Percentiles rank a stretch among this genome's conserved stretches.
phyloP scores from a whole-genome alignment of 129 eudicot species.

The Glebionis coronaria region DNA sequence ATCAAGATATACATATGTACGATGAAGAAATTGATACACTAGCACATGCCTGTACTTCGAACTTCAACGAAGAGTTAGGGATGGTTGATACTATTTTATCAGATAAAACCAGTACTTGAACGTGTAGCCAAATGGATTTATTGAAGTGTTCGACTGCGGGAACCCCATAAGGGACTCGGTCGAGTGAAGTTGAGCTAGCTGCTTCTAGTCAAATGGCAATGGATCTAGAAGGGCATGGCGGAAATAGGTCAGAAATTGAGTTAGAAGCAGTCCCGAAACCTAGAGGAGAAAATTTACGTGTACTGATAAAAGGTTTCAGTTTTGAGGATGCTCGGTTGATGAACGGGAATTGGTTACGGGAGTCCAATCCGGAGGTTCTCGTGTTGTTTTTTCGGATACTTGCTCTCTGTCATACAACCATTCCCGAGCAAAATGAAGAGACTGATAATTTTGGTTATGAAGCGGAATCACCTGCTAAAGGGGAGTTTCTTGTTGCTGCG shows the following conservation, averaged over 20 bases:
- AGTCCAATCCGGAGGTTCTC: slow-evolving; percentile 58
- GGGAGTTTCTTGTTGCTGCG: slow-evolving; percentile 96
- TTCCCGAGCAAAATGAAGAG: slow-evolving; percentile 85
- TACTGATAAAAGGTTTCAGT: slow-evolving; percentile 65
- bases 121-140: slow-evolving; percentile 98
- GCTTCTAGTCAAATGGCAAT: slow-evolving; percentile 93
- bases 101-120: slow-evolving; percentile 96
- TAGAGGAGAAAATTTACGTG: slow-evolving; percentile 36
- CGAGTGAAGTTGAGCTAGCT: slow-evolving; percentile 94
- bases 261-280: slow-evolving; percentile 52
- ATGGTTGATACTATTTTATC: slow-evolving; percentile 96
- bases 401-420: slow-evolving; percentile 95
- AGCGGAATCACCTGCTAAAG: slow-evolving; percentile 98
- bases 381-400: slow-evolving; percentile 77
- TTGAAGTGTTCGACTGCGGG: slow-evolving; percentile 96
- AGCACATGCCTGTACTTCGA: slow-evolving; percentile 94
- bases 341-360: slow-evolving; percentile 78
- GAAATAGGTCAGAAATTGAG: slow-evolving; percentile 56
- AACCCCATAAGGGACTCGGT: slow-evolving; percentile 61
- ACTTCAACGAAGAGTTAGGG: slow-evolving; percentile 91
- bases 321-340: slow-evolving; percentile 83
- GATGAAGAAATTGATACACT: slow-evolving; percentile 94
- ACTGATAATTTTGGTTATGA: slow-evolving; percentile 65
- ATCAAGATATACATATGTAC: slow-evolving; percentile 81
- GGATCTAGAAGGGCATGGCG: slow-evolving; percentile 66